phyloP scores from a whole-genome alignment of 2,329 filamentous ascomycete species.

The Penicillium capsulatum region DNA sequence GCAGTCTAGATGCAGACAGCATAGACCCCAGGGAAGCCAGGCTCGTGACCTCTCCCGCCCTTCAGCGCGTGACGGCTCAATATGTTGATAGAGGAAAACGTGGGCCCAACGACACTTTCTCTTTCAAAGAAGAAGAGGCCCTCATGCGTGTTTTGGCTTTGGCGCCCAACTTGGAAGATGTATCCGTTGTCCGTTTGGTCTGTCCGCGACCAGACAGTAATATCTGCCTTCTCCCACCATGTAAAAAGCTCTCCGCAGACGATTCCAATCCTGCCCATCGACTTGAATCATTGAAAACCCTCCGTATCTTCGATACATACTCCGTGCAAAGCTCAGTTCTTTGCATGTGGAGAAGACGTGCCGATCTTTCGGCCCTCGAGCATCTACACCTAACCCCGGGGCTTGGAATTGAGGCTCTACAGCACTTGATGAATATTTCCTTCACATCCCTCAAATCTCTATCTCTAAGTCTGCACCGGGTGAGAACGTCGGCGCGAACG shows the following conservation, averaged over 20 bases:
- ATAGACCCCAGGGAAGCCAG: not conserved
- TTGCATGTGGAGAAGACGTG: not conserved
- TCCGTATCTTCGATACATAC: not conserved
- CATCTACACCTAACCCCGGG: not conserved
- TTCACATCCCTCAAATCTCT: not conserved
- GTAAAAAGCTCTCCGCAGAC: not conserved
- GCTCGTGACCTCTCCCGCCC: not conserved
- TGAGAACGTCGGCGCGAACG: not conserved
- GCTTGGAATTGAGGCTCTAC: not conserved
- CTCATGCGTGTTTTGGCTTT: not conserved
- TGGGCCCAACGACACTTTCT: not conserved
- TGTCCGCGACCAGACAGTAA: too few relatives aligned
- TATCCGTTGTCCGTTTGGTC: not conserved
- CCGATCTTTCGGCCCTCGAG: not conserved
- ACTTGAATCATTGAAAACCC: not conserved
- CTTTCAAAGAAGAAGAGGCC: not conserved
- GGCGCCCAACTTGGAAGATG: slow-evolving; percentile 1
- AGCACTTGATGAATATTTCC: not conserved
- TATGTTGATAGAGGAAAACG: not conserved
- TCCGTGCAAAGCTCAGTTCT: not conserved
- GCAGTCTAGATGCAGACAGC: too few relatives aligned
- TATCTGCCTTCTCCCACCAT: too few relatives aligned
- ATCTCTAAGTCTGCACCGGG: not conserved
- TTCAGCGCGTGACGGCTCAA: not conserved
- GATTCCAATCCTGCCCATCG: not conserved